Evolutionary conservation across 495 filamentous ascomycete species (phyloP), one percentile per base, ranked within the genome.

Genomic region (Penicillium salamii): DNA sequence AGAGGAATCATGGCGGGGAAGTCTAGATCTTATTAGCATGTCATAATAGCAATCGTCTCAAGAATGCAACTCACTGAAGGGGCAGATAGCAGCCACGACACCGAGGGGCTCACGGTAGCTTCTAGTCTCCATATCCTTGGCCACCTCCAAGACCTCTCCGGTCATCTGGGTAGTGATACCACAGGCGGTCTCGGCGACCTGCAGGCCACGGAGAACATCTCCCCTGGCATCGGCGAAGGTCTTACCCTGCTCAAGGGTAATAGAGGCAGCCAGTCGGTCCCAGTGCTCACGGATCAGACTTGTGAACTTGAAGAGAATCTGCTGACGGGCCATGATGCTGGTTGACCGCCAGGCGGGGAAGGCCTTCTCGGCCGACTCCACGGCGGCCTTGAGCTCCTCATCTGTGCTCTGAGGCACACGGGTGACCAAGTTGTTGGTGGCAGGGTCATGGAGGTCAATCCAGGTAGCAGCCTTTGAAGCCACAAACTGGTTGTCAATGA

Each of bases 1-100:
- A 99, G 77, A 15, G 93, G 93, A 70, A 99, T 99, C 93, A 99
- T 99, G 55, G 93, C 93, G 34, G 93, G 93, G 76, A 99, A 99
- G 76, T 98, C 89, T 95, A 55, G 14, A 14, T 29, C 26, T 0
- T 43, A 38, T 59, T 31, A 59, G 57, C 47, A 55, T 41, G 35
- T 50, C n/a, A 33, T 46, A 35, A n/a, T 35, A 21, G 9, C 14
- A 3, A 6, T 8, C 35, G 19, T 12, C 17, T n/a, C 14, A 6
- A 9, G 13, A 7, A 9, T n/a, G 18, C 3, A 33, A 80, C 89
- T 65, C 74, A 96, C 90, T 99, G 68, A 99, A 99, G 15, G 93
- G 93, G 75, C 95, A 99, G 54, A 99, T 99, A 39, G 95, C 89
- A 20, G 93, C 93, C 40, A 95, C 90, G 37, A 99, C 86, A 48